A percentile compares a stretch with the other conserved stretches of the same genome.
Conservation (phyloP, 2,329 filamentous ascomycete species). For the Fusarium paranaense region DNA sequence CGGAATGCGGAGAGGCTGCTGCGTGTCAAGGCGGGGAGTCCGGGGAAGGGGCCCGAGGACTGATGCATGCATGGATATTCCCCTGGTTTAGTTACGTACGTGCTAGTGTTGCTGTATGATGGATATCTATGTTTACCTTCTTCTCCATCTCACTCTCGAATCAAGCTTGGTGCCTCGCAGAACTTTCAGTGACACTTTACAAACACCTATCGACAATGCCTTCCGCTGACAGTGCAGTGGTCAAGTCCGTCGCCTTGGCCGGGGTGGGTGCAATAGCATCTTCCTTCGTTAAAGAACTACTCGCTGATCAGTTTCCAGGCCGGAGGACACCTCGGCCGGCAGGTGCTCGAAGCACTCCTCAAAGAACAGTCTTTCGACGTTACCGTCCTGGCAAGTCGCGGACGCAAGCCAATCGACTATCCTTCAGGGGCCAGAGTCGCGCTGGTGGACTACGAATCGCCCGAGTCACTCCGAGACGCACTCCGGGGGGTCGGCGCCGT, state of each 20-base stretch:
- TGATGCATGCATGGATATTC: not conserved
- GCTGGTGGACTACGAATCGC: conserved; percentile 5
- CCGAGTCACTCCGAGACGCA: not conserved
- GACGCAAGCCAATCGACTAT: not conserved
- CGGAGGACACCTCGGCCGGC: conserved; percentile 1
- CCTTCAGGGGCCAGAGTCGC: not conserved
- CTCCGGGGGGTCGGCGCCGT: conserved; percentile 1
- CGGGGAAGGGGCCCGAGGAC: not conserved
- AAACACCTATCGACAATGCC: not conserved
- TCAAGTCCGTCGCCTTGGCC: not conserved
- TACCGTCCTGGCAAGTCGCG: not conserved
- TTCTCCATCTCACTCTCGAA: not conserved
- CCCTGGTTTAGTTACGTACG: not conserved
- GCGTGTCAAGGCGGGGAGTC: conserved; percentile 40
- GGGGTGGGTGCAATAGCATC: not conserved
- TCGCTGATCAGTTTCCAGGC: not conserved
- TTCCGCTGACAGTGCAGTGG: not conserved
- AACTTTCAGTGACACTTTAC: not conserved
- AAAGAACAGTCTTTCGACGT: not conserved
- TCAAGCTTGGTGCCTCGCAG: not conserved
- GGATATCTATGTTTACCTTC: not conserved
- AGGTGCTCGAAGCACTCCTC: conserved; percentile 1
- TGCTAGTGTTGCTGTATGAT: not conserved
- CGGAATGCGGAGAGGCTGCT: conserved; percentile 64
- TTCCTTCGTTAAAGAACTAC: not conserved